Base-by-base conservation (phyloP, 768 basidiomycete species). In the Mycena sanguinolenta region DNA sequence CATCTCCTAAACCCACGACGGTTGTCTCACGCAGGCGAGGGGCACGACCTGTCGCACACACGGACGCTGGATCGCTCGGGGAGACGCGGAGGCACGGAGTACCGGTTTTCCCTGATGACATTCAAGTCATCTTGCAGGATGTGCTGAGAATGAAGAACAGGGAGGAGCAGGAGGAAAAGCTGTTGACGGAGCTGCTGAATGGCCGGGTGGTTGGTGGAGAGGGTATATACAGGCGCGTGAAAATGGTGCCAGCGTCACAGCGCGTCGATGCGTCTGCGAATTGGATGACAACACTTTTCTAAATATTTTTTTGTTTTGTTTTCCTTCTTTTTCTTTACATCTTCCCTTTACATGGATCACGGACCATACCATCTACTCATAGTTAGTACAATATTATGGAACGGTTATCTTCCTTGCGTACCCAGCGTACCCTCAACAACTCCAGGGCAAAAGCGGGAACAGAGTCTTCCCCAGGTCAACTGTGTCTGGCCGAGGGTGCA, bases 241-340 rank as follows among this genome's bases (percentile, higher is more conserved):
- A 49, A 52, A 62, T 67, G 39, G 23, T 60, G 36, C 59, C 66
- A 4, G 39, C n/a, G n/a, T 54, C 59, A 49, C 52, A 25, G 17
- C 66, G 59, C 16, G 30, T 44, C n/a, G 59, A 67, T 19, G 52
- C 52, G 21, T 67, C 66, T 16, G 9, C 65, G 19, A 49, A 46
- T 8, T 67, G 66, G 66, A 60, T 67, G 66, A 61, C 39, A 13
- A 67, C 66, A 3, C 58, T 67, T 36, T 67, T 67, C 38, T 67
- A 34, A 50, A 55, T 75, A 13, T 14, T 9, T 38, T 28, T 8
- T 30, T 27, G 4, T 34, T 57, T 36, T 23, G 12, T 13, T 25
- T 23, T 19, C 13, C 21, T 46, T 46, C n/a, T 21, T 46, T 46
- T 46, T 46, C 21, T 46, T 46, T 46, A 46, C 44, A 13, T 44